phyloP scores from a whole-genome alignment of 148 eudicot species.

The Nepenthes mirabilis region DNA sequence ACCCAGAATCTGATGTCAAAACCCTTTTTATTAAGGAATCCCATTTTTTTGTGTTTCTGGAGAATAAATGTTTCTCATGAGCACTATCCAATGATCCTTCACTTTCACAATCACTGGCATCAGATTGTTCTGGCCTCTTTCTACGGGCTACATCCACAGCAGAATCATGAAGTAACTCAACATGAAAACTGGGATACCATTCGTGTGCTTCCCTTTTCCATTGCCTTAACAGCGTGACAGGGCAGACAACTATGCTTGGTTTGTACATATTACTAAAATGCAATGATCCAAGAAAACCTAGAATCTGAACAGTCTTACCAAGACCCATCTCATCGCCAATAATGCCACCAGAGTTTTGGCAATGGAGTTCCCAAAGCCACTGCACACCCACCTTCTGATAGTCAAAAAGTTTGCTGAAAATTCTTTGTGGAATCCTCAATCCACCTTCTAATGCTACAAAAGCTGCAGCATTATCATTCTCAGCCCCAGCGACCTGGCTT shows the following conservation, averaged over 20 bases:
- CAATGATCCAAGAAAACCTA: conserved; percentile 83
- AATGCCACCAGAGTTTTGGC: conserved; percentile 95
- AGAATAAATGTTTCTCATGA: conserved; percentile 18
- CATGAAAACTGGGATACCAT: conserved; percentile 89
- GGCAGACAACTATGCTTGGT: conserved; percentile 89
- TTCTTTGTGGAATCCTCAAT: conserved; percentile 61
- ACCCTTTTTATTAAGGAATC: conserved; percentile 71
- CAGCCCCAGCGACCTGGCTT: conserved; percentile 34
- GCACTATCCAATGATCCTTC: conserved; percentile 49
- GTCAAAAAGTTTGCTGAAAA: conserved; percentile 73
- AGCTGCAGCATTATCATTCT: conserved; percentile 26
- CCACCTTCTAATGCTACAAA: conserved; percentile 88
- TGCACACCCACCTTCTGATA: conserved; percentile 98
- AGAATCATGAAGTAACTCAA: conserved; percentile 91
- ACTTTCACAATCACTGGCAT: conserved; percentile 67
- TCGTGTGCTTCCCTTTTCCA: conserved; percentile 91
- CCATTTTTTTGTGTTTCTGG: conserved; percentile 54
- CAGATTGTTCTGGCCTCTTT: conserved; percentile 37
- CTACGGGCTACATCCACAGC: conserved; percentile 41
- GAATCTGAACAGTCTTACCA: conserved; percentile 93
- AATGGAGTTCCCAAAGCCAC: conserved; percentile 98
- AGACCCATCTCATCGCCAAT: conserved; percentile 99
- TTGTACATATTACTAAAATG: conserved; percentile 88
- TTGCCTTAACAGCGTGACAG: conserved; percentile 87
- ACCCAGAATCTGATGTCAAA: conserved; percentile 60